Percentiles rank a stretch among this genome's conserved stretches.
These are phyloP conservation scores for Talaromyces thailandensis DNA, from an alignment of 495 filamentous ascomycete genomes.

Conservation along the genomic window DNA sequence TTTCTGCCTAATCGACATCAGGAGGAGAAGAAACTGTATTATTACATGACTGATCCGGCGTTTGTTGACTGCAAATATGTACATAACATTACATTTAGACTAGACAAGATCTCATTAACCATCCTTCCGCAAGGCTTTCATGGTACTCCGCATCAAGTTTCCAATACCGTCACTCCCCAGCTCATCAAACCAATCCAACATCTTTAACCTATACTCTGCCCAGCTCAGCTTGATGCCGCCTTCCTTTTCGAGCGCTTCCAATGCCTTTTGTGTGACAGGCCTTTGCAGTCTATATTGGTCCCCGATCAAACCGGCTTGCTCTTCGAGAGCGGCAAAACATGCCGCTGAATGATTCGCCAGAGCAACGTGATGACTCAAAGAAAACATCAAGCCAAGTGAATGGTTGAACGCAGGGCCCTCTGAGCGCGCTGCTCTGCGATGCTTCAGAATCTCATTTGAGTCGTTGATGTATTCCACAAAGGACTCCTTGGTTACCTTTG, in stretches of 20 bases:
- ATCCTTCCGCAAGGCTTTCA: constrained; percentile 56
- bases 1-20: not conserved
- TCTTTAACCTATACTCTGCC: constrained; percentile 67
- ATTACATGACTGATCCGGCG: constrained; percentile 1
- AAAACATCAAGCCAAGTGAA: constrained; percentile 51
- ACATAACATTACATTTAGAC: not conserved
- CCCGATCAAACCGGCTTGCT: constrained; percentile 47
- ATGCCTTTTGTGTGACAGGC: constrained; percentile 62
- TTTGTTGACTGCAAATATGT: constrained; percentile 7
- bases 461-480: constrained; percentile 41
- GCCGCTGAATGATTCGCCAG: constrained; percentile 58
- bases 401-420: constrained; percentile 26
- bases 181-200: constrained; percentile 60
- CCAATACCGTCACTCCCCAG: constrained; percentile 57
- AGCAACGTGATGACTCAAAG: constrained; percentile 58
- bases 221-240: constrained; percentile 62
- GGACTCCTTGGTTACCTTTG: constrained; percentile 30
- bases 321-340: constrained; percentile 49
- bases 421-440: constrained; percentile 21
- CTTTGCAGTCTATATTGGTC: constrained; percentile 53
- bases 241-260: constrained; percentile 53
- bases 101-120: constrained; percentile 8
- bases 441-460: constrained; percentile 21
- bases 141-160: constrained; percentile 73
- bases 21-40: constrained; percentile 12